Conservation (phyloP, 179 eudicot genomes). For the Silene vulgaris region DNA sequence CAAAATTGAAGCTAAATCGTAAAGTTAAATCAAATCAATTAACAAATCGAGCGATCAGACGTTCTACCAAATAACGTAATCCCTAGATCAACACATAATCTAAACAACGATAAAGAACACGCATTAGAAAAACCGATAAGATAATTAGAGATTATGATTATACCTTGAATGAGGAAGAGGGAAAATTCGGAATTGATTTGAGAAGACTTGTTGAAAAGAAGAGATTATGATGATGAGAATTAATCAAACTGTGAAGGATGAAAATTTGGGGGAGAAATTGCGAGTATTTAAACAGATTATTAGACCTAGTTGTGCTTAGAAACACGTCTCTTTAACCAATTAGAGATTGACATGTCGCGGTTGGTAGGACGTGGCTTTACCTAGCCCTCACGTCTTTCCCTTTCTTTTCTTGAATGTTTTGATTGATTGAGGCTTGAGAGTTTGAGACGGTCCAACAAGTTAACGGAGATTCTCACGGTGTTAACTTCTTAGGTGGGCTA, state of each 20-base stretch:
- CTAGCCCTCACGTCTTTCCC: too few species aligned
- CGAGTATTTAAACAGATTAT: not conserved
- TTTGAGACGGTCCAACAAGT: not conserved
- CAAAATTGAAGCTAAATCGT: not conserved
- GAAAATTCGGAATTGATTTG: not conserved
- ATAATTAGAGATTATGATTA: not conserved
- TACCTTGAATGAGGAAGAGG: not conserved
- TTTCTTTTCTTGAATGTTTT: too few species aligned
- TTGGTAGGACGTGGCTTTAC: too few species aligned
- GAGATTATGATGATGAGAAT: not conserved
- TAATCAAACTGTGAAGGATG: not conserved
- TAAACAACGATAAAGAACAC: too few species aligned
- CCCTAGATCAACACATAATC: too few species aligned
- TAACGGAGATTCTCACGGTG: slow-evolving; percentile 11
- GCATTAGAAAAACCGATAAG: too few species aligned
- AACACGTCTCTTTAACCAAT: not conserved
- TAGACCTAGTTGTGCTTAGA: not conserved
- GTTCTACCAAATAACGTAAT: too few species aligned
- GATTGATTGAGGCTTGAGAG: too few species aligned
- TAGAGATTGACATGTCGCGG: not conserved
- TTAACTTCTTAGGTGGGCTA: not conserved
- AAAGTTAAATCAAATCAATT: too few species aligned
- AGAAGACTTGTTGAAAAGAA: not conserved
- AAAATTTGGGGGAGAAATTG: not conserved
- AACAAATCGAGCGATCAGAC: too few species aligned